A percentile compares a stretch with the other conserved stretches of the same genome.
Evolutionary conservation across 2,329 filamentous ascomycete species (phyloP).

Genomic region (Arthrobotrys sinensis): DNA sequence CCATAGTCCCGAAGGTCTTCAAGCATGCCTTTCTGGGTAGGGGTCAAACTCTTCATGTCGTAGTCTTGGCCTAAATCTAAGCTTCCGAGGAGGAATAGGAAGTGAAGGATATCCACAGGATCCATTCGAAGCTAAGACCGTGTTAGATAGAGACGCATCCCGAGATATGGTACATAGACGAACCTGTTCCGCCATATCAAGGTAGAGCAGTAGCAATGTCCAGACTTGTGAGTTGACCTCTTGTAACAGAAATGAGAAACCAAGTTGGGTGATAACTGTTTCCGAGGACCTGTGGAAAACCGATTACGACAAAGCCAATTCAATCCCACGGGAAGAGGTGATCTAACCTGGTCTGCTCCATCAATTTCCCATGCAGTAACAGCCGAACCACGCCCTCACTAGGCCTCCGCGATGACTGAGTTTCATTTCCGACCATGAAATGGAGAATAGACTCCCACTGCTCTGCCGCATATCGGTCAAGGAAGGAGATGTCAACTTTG

Average conservation of each 20-base stretch:
- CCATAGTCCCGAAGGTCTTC: constrained; percentile 91
- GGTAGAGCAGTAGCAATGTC: constrained; percentile 93
- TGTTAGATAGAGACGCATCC: neutral
- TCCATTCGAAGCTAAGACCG: constrained; percentile 77
- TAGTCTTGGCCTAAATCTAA: constrained; percentile 93
- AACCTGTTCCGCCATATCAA: constrained; percentile 82
- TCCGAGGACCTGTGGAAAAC: constrained; percentile 63
- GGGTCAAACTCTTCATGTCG: constrained; percentile 85
- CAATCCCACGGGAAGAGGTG: too few species aligned
- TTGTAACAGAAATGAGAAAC: constrained; percentile 94
- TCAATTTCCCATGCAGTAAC: constrained; percentile 83
- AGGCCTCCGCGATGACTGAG: constrained; percentile 71
- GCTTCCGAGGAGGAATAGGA: constrained; percentile 94
- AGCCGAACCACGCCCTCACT: constrained; percentile 87
- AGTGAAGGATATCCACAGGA: constrained; percentile 92
- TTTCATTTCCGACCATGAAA: constrained; percentile 81
- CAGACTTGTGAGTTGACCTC: constrained; percentile 97
- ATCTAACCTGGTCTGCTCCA: constrained; percentile 73
- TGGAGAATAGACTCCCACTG: constrained; percentile 98
- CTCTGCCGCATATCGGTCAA: constrained; percentile 86
- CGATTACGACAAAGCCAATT: neutral
- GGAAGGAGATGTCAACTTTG: constrained; percentile 78
- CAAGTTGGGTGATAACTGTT: constrained; percentile 87
- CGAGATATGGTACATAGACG: constrained; percentile 40
- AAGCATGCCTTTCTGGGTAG: constrained; percentile 89